Conservation (phyloP, 1,139 yeast species). For the Chernovozyma aurita region DNA sequence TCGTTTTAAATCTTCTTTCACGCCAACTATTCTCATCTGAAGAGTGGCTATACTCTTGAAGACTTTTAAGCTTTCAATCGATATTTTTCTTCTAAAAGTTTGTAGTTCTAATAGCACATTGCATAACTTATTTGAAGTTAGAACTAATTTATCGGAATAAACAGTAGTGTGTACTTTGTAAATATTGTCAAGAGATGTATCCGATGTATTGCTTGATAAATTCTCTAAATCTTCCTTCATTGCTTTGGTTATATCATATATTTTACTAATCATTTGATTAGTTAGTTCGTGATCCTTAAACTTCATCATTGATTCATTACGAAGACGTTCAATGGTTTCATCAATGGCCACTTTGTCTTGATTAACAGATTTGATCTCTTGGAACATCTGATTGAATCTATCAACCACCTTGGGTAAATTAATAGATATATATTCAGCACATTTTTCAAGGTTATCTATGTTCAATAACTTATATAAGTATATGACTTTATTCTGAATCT, state of each 20-base stretch:
- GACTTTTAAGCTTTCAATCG: conserved; percentile 19
- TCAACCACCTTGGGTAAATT: conserved; percentile 29
- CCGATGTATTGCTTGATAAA: conserved; percentile 8
- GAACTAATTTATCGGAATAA: conserved; percentile 8
- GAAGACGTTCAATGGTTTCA: conserved; percentile 25
- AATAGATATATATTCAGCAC: conserved; percentile 20
- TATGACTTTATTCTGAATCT: conserved; percentile 16
- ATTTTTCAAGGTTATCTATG: conserved; percentile 17
- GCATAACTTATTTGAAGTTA: conserved; percentile 11
- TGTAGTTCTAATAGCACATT: conserved; percentile 14
- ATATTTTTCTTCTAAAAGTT: conserved; percentile 24
- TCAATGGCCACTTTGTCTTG: conserved; percentile 28
- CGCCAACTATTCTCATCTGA: conserved; percentile 37
- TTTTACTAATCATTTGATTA: conserved; percentile 1
- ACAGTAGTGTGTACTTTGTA: conserved; percentile 15
- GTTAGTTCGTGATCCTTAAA: conserved; percentile 19
- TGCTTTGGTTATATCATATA: conserved; percentile 1
- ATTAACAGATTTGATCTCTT: conserved; percentile 20
- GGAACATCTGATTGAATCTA: conserved; percentile 40
- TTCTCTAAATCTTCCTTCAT: conserved; percentile 16
- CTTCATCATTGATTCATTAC: conserved; percentile 31
- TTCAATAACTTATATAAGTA: conserved; percentile 24
- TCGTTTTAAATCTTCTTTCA: conserved; percentile 26
- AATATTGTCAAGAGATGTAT: conserved; percentile 11
- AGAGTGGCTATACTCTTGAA: conserved; percentile 32